Evolutionary conservation across 768 basidiomycete genomes (phyloP), one percentile per base, ranked within the genome.

Genomic region (Artomyces pyxidatus): DNA sequence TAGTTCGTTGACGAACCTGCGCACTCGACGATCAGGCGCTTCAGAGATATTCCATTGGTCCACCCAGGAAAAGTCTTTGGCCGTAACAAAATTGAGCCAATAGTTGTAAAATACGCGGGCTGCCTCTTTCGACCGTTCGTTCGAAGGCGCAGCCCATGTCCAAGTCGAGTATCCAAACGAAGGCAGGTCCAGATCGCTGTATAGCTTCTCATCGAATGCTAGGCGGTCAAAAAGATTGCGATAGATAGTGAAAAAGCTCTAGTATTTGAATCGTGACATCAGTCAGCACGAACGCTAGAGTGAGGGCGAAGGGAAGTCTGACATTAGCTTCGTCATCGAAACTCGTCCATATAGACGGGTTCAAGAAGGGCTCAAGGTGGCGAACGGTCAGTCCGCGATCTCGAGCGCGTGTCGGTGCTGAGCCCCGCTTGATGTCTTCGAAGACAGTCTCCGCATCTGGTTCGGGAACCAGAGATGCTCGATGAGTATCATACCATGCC

Each of bases 401-500:
- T 27, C 70, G 60, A 51, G 71, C 63, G 55, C 71, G 70, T 17
- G 78, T 72, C 27, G 77, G 75, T 35, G 74, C 73, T 6, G 68
- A 66, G 14, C 94, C 94, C 49, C 69, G 76, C 44, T 80, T 78
- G 48, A 97, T 84, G 58, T 92, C 87, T 53, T 96, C 84, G 58
- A 91, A 88, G 14, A 95, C 83, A 3, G 75, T 77, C 38, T 85
- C 81, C 38, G 87, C 88, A 63, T 94, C 94, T 37, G 89, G 80
- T 58, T 88, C 86, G 3, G 87, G 86, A 16, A 73, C 70, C 6
- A 92, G 73, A 22, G 87, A 85, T 25, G 85, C 81, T 50, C 84
- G 82, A 64, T 98, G 95, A 4, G 82, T 82, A 66, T 99, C 96
- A 65, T 99, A 99, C 89, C 93, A 99, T 38, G 96, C 93, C 58